These are phyloP conservation scores for Phytophthora boehmeriae DNA, from an alignment of 352 stramenopile species.

Conservation along the genomic window DNA sequence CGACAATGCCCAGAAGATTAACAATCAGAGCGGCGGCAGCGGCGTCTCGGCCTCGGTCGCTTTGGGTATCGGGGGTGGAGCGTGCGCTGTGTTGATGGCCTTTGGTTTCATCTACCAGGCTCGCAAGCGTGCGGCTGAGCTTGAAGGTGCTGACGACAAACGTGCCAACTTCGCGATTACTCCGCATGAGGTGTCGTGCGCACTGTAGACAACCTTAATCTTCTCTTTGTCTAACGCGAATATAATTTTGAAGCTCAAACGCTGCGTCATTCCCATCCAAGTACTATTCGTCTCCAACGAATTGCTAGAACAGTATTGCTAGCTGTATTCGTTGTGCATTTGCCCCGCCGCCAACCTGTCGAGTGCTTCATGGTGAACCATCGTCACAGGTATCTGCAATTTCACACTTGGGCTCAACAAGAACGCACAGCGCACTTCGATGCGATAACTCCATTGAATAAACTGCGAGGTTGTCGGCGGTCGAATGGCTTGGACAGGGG, in stretches of 20 bases:
- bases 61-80: constrained; percentile 32
- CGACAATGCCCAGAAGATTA: constrained; percentile 32
- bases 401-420: constrained; percentile 26
- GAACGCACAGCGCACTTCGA: constrained; percentile 33
- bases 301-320: no score
- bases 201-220: constrained; percentile 44
- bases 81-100: constrained; percentile 45
- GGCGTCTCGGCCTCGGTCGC: constrained; percentile 19
- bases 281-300: no score
- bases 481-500: constrained; percentile 19
- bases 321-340: no score
- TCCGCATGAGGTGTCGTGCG: constrained; percentile 45
- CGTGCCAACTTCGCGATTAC: constrained; percentile 45
- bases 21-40: constrained; percentile 35
- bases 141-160: constrained; percentile 56
- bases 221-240: no score
- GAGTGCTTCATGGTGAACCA: not conserved
- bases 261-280: no score
- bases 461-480: constrained; percentile 14
- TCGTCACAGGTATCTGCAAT: constrained; percentile 31
- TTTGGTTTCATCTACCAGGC: constrained; percentile 80
- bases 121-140: constrained; percentile 57
- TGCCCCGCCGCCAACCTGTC: no score
- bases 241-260: not conserved
- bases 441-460: constrained; percentile 13